These are phyloP conservation scores for Polytrichum formosum DNA, from an alignment of 225 moss, liverwort and hornwort species.

Conservation along the genomic window DNA sequence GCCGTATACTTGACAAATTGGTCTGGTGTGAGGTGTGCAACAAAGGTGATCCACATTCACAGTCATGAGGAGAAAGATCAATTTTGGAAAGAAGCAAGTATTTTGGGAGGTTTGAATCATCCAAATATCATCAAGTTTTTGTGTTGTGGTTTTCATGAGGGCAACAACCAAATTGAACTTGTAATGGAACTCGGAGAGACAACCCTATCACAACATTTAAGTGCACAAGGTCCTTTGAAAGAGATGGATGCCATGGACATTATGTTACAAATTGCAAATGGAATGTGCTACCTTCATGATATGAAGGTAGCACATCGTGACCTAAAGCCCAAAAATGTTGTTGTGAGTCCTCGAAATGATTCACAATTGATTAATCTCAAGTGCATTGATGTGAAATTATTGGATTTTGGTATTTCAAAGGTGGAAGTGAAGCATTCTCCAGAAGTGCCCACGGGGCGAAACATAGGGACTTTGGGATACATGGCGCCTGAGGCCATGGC, in stretches of 20 bases:
- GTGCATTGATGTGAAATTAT: neutral
- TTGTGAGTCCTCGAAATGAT: neutral
- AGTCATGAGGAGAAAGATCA: neutral
- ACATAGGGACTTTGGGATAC: neutral
- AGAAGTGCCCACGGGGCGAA: neutral
- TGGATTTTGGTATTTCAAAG: constrained; percentile 8
- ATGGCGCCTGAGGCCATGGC: neutral
- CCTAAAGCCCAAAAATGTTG: constrained; percentile 6
- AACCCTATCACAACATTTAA: neutral
- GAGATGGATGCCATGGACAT: neutral
- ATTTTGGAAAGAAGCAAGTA: neutral
- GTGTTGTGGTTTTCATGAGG: neutral
- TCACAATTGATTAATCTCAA: neutral
- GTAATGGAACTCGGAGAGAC: neutral
- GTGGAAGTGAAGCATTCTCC: neutral
- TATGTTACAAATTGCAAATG: constrained; percentile 5
- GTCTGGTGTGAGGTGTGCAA: neutral
- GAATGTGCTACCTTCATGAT: constrained; percentile 9
- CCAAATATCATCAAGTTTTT: neutral
- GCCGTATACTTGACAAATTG: neutral
- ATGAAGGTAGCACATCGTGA: constrained; percentile 7
- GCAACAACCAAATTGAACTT: neutral
- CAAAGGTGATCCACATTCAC: neutral
- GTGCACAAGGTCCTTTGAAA: neutral
- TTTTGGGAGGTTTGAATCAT: neutral